Conservation (phyloP, 2,329 filamentous ascomycete genomes). For the Zelopaecilomyces penicillatus region DNA sequence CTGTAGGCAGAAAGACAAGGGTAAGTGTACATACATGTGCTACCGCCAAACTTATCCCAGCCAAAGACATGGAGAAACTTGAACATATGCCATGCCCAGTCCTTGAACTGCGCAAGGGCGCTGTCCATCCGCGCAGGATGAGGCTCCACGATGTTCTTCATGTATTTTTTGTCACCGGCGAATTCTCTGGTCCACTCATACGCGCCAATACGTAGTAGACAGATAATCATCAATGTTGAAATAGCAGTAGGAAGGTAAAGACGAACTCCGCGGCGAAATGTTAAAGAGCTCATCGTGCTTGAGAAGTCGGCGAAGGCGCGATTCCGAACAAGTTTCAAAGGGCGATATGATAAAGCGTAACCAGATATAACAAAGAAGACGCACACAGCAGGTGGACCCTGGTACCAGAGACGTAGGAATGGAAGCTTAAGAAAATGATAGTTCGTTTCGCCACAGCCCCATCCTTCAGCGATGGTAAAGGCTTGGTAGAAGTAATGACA, state of each 20-base stretch:
- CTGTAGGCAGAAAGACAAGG: background rate
- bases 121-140: slow-evolving; percentile 34
- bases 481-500: slow-evolving; percentile 48
- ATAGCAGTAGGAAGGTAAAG: slow-evolving; percentile 43
- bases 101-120: slow-evolving; percentile 30
- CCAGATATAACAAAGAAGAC: slow-evolving; percentile 56
- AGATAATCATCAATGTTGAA: slow-evolving; percentile 40
- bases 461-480: slow-evolving; percentile 43
- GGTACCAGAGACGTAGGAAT: slow-evolving; percentile 44
- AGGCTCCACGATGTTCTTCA: slow-evolving; percentile 41
- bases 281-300: slow-evolving; percentile 38
- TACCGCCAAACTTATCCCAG: slow-evolving; percentile 40
- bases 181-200: slow-evolving; percentile 43
- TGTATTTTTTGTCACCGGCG: slow-evolving; percentile 31
- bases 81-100: slow-evolving; percentile 42
- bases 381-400: slow-evolving; percentile 48
- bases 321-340: slow-evolving; percentile 37
- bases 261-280: slow-evolving; percentile 43
- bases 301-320: slow-evolving; percentile 32
- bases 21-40: slow-evolving; percentile 27
- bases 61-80: slow-evolving; percentile 43
- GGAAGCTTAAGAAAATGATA: slow-evolving; percentile 43
- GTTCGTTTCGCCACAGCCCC: slow-evolving; percentile 36
- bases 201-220: slow-evolving; percentile 35
- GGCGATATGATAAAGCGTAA: slow-evolving; percentile 49